Evolutionary conservation across 192 early-diverging fungal genomes (phyloP).

Genomic region (Paraglomus brasilianum): DNA sequence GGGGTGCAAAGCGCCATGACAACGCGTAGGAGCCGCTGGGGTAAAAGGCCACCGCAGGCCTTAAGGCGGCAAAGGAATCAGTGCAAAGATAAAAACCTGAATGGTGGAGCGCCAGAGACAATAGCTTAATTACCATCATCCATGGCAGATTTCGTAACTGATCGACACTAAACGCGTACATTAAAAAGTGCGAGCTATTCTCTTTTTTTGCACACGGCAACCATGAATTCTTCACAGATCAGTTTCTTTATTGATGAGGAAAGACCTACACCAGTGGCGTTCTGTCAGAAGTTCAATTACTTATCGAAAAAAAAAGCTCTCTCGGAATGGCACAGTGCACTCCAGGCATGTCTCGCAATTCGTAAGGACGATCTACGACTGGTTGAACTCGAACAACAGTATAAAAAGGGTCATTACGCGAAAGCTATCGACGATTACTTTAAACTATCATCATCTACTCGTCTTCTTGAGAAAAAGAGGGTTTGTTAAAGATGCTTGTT

Average conservation of each 20-base stretch:
- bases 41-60: too few relatives aligned
- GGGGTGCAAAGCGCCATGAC: too few relatives aligned
- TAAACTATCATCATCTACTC: not conserved
- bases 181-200: too few relatives aligned
- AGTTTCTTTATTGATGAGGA: constrained; percentile 21
- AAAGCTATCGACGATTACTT: constrained; percentile 28
- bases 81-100: constrained; percentile 22
- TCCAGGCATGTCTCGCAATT: constrained; percentile 12
- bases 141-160: too few relatives aligned
- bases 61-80: too few relatives aligned
- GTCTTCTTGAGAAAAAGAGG: constrained; percentile 23
- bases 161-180: too few relatives aligned
- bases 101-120: too few relatives aligned
- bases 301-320: constrained; percentile 11
- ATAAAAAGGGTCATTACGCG: constrained; percentile 21
- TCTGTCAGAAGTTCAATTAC: constrained; percentile 30
- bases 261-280: constrained; percentile 18
- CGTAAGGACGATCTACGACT: constrained; percentile 18
- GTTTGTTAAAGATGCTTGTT: constrained; percentile 31
- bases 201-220: not conserved
- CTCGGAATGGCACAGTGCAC: constrained; percentile 26
- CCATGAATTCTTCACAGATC: constrained; percentile 18
- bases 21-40: too few relatives aligned
- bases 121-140: too few relatives aligned
- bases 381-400: constrained; percentile 21